Evolutionary conservation across 2,329 filamentous ascomycete species (phyloP).

Genomic region (Juglanconis oblonga): DNA sequence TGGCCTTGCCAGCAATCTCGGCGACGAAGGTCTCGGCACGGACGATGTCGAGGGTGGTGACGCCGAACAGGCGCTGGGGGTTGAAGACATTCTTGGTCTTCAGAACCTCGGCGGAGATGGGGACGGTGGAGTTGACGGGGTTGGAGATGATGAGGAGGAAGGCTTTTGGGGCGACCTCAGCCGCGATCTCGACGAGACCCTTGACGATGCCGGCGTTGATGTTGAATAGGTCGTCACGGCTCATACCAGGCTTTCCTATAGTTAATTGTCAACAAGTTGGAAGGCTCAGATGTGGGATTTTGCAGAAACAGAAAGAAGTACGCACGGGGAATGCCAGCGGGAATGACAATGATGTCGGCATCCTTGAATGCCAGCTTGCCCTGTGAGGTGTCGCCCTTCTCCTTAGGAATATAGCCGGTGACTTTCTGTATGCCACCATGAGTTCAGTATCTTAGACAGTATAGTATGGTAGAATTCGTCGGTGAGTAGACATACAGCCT

Average conservation of each 20-base stretch:
- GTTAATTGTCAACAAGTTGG: constrained; percentile 10
- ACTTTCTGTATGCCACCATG: constrained; percentile 60
- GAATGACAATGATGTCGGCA: constrained; percentile 94
- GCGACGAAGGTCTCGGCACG: constrained; percentile 96
- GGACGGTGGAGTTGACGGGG: constrained; percentile 98
- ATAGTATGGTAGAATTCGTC: not conserved
- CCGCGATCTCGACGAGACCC: constrained; percentile 83
- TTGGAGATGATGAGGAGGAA: constrained; percentile 98
- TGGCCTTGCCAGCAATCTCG: constrained; percentile 75
- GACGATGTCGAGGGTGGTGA: constrained; percentile 97
- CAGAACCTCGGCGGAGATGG: constrained; percentile 94
- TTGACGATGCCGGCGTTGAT: constrained; percentile 99
- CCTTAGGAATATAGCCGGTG: constrained; percentile 80
- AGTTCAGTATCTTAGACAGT: constrained; percentile 5
- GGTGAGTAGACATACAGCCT: constrained; percentile 56
- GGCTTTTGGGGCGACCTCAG: constrained; percentile 86
- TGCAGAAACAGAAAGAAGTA: constrained; percentile 21
- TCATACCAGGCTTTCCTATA: constrained; percentile 97
- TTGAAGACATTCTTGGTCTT: constrained; percentile 93
- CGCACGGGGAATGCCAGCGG: constrained; percentile 94
- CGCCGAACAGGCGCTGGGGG: constrained; percentile 93
- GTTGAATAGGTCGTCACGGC: constrained; percentile 98
- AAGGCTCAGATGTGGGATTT: not conserved
- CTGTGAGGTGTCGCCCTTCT: constrained; percentile 61
- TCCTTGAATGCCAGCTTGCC: constrained; percentile 80